Conservation (phyloP, 176 grass and related monocot genomes). For the Paspalum vaginatum region DNA sequence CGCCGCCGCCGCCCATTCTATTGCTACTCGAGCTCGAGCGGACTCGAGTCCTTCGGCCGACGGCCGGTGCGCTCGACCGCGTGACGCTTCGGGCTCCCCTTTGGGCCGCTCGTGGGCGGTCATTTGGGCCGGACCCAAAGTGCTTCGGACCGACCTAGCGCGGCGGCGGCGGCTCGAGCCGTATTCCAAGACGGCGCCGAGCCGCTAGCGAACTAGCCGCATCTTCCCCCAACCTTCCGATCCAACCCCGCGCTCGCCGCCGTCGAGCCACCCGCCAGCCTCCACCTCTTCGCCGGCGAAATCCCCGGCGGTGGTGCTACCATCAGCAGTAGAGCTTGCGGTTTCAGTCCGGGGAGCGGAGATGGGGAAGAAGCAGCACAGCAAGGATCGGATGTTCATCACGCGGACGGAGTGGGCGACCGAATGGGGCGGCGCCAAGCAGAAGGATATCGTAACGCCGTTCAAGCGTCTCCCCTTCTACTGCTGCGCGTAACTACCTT, state of each 20-base stretch:
- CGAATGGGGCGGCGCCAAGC: slow-evolving; percentile 95
- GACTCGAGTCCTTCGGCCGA: not conserved
- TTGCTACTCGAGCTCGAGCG: not conserved
- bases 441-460: slow-evolving; percentile 65
- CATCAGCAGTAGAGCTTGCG: not conserved
- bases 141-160: slow-evolving; percentile 22
- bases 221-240: slow-evolving; percentile 32
- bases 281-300: slow-evolving; percentile 38
- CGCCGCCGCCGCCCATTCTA: slow-evolving; percentile 36
- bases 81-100: not conserved
- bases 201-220: slow-evolving; percentile 13
- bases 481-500: slow-evolving; percentile 81
- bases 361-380: slow-evolving; percentile 99
- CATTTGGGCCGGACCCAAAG: not conserved
- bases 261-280: slow-evolving; percentile 26
- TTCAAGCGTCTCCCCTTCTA: slow-evolving; percentile 97
- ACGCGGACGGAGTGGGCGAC: slow-evolving; percentile 95
- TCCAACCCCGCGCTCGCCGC: slow-evolving; percentile 8
- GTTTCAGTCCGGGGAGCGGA: not conserved
- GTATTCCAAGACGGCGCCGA: slow-evolving; percentile 26
- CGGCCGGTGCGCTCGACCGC: not conserved
- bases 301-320: not conserved
- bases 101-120: not conserved
- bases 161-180: slow-evolving; percentile 26
- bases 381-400: slow-evolving; percentile 99